These are phyloP conservation scores for Elasticomyces elasticus DNA, from an alignment of 495 filamentous ascomycete genomes.

Conservation along the genomic window DNA sequence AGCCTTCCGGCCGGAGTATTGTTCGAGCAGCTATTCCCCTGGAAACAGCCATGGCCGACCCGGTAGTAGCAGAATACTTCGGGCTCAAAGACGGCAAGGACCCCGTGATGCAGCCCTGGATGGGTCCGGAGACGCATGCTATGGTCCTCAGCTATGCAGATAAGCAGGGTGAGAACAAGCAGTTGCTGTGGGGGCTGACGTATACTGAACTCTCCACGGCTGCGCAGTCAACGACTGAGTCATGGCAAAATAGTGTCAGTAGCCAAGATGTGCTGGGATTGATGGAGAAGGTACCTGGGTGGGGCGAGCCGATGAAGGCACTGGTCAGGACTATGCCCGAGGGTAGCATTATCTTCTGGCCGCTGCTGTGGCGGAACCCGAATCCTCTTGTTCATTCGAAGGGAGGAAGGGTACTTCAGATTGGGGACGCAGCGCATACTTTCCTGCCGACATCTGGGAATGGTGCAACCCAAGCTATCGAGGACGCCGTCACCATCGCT, in stretches of 20 bases:
- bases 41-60: slow-evolving; percentile 25
- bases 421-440: slow-evolving; percentile 30
- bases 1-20: slow-evolving; percentile 41
- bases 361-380: slow-evolving; percentile 30
- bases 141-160: slow-evolving; percentile 25
- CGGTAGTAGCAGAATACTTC: slow-evolving; percentile 31
- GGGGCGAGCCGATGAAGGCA: slow-evolving; percentile 27
- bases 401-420: slow-evolving; percentile 25
- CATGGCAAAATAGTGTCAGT: slow-evolving; percentile 45
- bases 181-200: slow-evolving; percentile 46
- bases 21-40: slow-evolving; percentile 41
- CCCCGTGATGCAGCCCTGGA: slow-evolving; percentile 3
- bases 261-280: slow-evolving; percentile 41
- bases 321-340: slow-evolving; percentile 25
- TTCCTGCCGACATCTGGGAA: slow-evolving; percentile 31
- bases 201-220: slow-evolving; percentile 33
- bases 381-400: slow-evolving; percentile 26
- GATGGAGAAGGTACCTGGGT: slow-evolving; percentile 39
- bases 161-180: slow-evolving; percentile 23
- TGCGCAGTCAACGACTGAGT: slow-evolving; percentile 31
- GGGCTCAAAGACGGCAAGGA: slow-evolving; percentile 22
- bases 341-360: slow-evolving; percentile 29
- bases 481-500: slow-evolving; percentile 32
- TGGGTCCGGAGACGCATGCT: slow-evolving; percentile 9
- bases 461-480: slow-evolving; percentile 32